Evolutionary conservation across 2,329 filamentous ascomycete genomes (phyloP), one percentile per base, ranked within the genome.

Genomic region (Dactylonectria estremocensis): DNA sequence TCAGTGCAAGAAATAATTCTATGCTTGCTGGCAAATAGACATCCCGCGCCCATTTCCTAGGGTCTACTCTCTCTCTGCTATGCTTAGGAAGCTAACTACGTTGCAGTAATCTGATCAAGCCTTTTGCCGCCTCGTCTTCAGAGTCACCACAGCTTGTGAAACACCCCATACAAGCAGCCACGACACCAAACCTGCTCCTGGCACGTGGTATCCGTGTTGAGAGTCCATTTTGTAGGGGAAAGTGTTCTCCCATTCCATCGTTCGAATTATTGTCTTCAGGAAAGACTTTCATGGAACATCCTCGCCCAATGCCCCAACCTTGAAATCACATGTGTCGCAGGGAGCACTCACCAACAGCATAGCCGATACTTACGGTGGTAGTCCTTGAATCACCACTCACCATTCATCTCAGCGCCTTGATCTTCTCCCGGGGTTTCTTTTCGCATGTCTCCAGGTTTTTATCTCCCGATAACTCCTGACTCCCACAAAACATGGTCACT

Each of bases 361-460:
- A 28, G 3, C n/a, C 50, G 35, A 33, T n/a, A 31, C 49, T 1
- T 7, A 35, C 10, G 33, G 18, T n/a, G 18, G n/a, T 53, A 35
- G 20, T 53, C 40, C 33, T 35, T 10, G 18, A 10, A 35, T 11
- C 28, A 6, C 18, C 50, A 53, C n/a, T 53, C 35, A 35, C n/a
- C 28, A 13, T 16, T 31, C 20, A 20, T 53, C 31, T 13, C 14
- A 35, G 5, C 52, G 52, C 50, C 50, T 57, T 66, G 57, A 61
- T 61, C 57, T 61, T 57, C 52, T 52, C 63, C 63, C 52, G 43
- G 50, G 61, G 52, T 20, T 33, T 1, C 49, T 13, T 24, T 33
- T 43, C 35, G 33, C 50, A 49, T 37, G 55, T 50, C 63, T 66
- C 63, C 63, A 66, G 63, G 57, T 55, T 61, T 61, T 66, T 61